Evolutionary conservation across 768 basidiomycete genomes (phyloP).

Genomic region (Lentinula guzmanii): DNA sequence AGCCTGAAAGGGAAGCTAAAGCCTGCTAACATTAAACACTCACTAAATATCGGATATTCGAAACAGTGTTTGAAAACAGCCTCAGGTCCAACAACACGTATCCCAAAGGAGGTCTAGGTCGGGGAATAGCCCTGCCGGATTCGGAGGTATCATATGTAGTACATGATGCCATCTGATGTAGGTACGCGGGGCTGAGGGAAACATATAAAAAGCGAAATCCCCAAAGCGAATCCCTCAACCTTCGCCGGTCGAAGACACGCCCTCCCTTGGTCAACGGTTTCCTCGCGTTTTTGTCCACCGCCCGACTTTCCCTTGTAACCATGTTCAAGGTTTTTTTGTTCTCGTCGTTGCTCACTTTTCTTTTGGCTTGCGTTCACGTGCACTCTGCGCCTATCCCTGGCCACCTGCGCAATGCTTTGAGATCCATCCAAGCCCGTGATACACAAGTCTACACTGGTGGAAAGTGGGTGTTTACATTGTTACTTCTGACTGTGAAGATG

Average conservation of each 20-base stretch:
- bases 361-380: background rate
- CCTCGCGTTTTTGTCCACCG: background rate
- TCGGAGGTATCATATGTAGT: background rate
- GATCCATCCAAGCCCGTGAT: background rate
- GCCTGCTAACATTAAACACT: no score
- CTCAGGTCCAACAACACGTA: no score
- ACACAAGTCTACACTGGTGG: background rate
- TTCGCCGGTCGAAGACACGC: slow-evolving; percentile 3
- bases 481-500: background rate
- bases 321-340: background rate
- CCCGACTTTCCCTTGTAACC: background rate
- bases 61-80: no score
- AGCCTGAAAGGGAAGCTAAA: no score
- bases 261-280: background rate
- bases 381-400: background rate
- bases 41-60: no score
- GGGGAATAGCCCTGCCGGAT: background rate
- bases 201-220: background rate
- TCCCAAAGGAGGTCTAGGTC: no score
- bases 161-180: background rate
- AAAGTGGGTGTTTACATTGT: background rate
- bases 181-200: background rate
- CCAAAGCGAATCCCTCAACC: background rate
- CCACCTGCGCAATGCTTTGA: background rate
- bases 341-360: background rate